phyloP scores from a whole-genome alignment of 352 stramenopile species.

The Pythium brachiatum region DNA sequence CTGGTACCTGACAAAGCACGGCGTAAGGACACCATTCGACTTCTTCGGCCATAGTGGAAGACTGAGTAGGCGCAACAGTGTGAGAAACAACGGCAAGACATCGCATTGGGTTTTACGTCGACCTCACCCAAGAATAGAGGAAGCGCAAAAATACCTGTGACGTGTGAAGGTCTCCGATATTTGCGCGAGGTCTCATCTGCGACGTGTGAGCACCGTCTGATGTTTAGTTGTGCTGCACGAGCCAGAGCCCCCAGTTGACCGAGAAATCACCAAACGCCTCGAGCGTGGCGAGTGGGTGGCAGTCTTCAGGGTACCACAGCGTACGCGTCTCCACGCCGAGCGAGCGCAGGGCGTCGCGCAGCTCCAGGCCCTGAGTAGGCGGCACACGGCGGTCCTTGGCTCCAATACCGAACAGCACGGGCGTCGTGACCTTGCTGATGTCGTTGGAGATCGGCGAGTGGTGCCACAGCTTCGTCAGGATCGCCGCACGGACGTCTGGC shows the following conservation, averaged over 20 bases:
- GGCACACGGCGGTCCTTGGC: constrained; percentile 91
- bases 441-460: constrained; percentile 85
- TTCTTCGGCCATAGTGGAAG: neutral
- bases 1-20: constrained; percentile 4
- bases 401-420: constrained; percentile 90
- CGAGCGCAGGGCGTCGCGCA: constrained; percentile 82
- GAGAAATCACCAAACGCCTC: constrained; percentile 66
- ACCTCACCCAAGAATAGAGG: neutral
- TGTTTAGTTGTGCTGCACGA: constrained; percentile 44
- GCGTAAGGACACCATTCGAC: constrained; percentile 16
- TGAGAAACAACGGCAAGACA: constrained; percentile 6
- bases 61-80: neutral
- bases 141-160: neutral
- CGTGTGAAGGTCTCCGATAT: neutral
- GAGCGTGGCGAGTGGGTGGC: constrained; percentile 65
- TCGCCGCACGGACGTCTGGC: constrained; percentile 47
- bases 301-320: constrained; percentile 78
- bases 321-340: constrained; percentile 52
- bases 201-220: constrained; percentile 1
- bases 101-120: neutral
- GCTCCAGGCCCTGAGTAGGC: constrained; percentile 91
- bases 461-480: constrained; percentile 84
- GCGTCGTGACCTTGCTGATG: constrained; percentile 83
- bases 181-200: neutral
- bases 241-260: constrained; percentile 75